Percentiles rank a stretch among this genome's conserved stretches.
phyloP scores from a whole-genome alignment of 257 asterid species.

The Przewalskia tangutica region DNA sequence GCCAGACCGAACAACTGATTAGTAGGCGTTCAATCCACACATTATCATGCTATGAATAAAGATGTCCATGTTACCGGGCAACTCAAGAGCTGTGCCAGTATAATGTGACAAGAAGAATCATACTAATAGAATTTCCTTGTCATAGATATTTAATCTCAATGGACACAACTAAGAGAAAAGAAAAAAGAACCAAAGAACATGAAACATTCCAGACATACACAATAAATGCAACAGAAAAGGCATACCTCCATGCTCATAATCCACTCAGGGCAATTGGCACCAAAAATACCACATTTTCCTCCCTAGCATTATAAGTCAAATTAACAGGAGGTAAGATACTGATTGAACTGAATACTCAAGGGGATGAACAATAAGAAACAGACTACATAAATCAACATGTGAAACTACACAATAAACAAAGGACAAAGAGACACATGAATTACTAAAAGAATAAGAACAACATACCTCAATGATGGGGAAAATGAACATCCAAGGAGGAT shows the following conservation, averaged over 20 bases:
- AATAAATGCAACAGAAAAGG: neutral
- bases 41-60: neutral
- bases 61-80: neutral
- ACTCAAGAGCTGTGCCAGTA: neutral
- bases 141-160: neutral
- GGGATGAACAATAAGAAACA: neutral
- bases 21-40: neutral
- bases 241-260: slow-evolving; percentile 93
- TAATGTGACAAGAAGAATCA: neutral
- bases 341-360: neutral
- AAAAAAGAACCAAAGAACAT: neutral
- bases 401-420: neutral
- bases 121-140: neutral
- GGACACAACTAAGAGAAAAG: neutral
- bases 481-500: neutral
- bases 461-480: neutral
- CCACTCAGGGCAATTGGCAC: slow-evolving; percentile 90
- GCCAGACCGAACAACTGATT: neutral
- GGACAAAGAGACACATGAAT: neutral
- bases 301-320: slow-evolving; percentile 39
- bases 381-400: neutral
- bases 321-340: slow-evolving; percentile 13
- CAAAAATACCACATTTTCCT: slow-evolving; percentile 91
- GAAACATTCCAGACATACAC: neutral
- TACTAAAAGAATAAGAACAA: neutral